These are phyloP conservation scores for Hypocreales sp. DNA, from an alignment of 2,329 filamentous ascomycete species.

Conservation along the genomic window DNA sequence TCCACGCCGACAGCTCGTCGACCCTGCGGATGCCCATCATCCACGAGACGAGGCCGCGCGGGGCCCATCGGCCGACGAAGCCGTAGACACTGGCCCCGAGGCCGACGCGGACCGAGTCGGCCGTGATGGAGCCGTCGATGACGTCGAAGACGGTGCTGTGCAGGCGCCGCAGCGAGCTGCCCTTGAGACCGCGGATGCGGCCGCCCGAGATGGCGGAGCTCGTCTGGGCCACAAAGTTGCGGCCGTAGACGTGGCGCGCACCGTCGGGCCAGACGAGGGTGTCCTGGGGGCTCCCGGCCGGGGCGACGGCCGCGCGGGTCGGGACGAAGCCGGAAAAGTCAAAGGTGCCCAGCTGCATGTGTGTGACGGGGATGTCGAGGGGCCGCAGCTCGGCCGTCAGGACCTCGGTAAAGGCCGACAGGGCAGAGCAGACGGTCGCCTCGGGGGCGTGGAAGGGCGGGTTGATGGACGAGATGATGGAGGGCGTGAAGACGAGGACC, in stretches of 20 bases:
- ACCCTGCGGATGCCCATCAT: conserved; percentile 72
- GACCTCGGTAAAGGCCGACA: conserved; percentile 74
- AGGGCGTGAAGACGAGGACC: conserved; percentile 64
- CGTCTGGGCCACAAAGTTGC: conserved; percentile 42
- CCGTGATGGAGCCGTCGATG: conserved; percentile 48
- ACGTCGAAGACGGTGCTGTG: conserved; percentile 87
- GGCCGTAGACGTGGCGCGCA: conserved; percentile 43
- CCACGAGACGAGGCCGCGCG: conserved; percentile 67
- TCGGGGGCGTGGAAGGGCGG: conserved; percentile 76
- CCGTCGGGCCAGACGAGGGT: conserved; percentile 47
- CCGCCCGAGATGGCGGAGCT: conserved; percentile 39
- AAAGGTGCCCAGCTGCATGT: conserved; percentile 83
- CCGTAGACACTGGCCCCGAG: conserved; percentile 75
- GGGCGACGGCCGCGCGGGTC: conserved; percentile 17
- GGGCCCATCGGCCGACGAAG: conserved; percentile 68
- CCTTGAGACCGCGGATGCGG: conserved; percentile 43
- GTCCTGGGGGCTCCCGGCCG: conserved; percentile 27
- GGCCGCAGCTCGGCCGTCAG: conserved; percentile 66
- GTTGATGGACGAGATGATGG: conserved; percentile 64
- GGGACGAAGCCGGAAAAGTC: conserved; percentile 58
- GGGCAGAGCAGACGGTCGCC: conserved; percentile 67
- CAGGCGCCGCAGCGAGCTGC: conserved; percentile 61
- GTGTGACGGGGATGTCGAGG: conserved; percentile 63
- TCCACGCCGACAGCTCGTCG: conserved; percentile 39
- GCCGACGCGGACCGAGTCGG: conserved; percentile 60